phyloP scores from a whole-genome alignment of 371 early-diverging fungal species.

The Actinomortierella ambigua region DNA sequence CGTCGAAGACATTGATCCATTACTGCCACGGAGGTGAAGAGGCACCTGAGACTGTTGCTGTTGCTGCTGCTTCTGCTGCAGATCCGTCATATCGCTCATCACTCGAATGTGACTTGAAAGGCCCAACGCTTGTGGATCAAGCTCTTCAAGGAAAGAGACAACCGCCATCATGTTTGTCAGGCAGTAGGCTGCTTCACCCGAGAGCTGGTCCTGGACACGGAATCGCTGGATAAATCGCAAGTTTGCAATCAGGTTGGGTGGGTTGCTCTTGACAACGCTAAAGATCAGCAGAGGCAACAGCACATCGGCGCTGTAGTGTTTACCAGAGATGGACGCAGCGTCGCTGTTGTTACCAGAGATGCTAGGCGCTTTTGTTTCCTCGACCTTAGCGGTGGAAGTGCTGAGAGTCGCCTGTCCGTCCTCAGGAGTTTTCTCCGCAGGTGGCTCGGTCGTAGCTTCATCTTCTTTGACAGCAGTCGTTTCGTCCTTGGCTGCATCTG shows the following conservation, averaged over 20 bases:
- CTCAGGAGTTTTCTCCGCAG: too few species aligned
- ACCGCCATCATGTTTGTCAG: constrained; percentile 49
- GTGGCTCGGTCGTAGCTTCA: too few species aligned
- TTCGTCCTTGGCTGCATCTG: too few species aligned
- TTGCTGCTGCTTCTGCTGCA: too few species aligned
- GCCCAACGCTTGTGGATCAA: constrained; percentile 32
- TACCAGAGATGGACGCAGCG: background rate
- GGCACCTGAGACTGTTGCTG: too few species aligned
- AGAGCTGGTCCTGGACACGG: constrained; percentile 49
- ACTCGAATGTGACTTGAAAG: constrained; percentile 28
- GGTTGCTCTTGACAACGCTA: constrained; percentile 70
- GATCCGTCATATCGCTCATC: constrained; percentile 32
- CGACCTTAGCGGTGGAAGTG: too few species aligned
- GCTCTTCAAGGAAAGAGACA: constrained; percentile 31
- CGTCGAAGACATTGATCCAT: too few species aligned
- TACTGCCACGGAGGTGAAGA: too few species aligned
- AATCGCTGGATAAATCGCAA: constrained; percentile 59
- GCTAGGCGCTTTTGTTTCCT: too few species aligned
- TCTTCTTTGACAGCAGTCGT: too few species aligned
- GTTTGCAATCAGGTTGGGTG: constrained; percentile 68
- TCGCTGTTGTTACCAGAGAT: too few species aligned
- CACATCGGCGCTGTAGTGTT: constrained; percentile 60
- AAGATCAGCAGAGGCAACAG: constrained; percentile 71
- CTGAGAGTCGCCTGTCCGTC: too few species aligned
- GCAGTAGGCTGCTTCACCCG: constrained; percentile 58